Conservation (phyloP, 805 yeast species). For the Metschnikowia amazonensis region DNA sequence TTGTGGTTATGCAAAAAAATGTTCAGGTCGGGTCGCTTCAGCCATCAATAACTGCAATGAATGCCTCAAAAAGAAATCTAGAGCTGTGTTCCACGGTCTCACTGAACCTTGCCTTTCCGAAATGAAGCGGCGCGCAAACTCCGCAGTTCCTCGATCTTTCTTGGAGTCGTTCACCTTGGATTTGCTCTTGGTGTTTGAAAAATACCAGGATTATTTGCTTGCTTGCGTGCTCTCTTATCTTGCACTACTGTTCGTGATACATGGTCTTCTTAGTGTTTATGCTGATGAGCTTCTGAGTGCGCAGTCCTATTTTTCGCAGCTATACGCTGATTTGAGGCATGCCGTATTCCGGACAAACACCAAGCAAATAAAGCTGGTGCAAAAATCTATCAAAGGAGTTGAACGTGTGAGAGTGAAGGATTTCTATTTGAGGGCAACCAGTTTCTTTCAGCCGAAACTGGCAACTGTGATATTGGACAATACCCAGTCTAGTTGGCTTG, state of each 20-base stretch:
- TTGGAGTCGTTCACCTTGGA: neutral
- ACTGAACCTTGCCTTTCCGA: neutral
- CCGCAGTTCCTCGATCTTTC: neutral
- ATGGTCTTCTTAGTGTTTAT: neutral
- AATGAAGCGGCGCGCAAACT: conserved; percentile 1
- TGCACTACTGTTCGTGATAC: neutral
- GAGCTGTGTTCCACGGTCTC: neutral
- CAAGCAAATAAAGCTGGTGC: neutral
- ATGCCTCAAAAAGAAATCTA: neutral
- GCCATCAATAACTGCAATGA: neutral
- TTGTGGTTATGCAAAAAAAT: neutral
- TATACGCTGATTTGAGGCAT: neutral
- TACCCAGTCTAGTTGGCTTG: neutral
- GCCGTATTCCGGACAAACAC: neutral
- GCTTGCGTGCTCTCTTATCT: neutral
- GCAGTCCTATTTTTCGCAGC: conserved; percentile 1
- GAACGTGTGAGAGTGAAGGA: neutral
- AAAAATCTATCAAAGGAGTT: neutral
- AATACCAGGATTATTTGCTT: neutral
- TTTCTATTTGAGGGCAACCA: neutral
- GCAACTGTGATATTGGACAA: neutral
- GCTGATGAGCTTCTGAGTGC: neutral
- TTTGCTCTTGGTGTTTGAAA: neutral
- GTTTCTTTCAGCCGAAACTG: neutral
- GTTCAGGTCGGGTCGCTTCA: neutral